phyloP scores from a whole-genome alignment of 495 filamentous ascomycete species.

The Parathielavia hyrcaniae region DNA sequence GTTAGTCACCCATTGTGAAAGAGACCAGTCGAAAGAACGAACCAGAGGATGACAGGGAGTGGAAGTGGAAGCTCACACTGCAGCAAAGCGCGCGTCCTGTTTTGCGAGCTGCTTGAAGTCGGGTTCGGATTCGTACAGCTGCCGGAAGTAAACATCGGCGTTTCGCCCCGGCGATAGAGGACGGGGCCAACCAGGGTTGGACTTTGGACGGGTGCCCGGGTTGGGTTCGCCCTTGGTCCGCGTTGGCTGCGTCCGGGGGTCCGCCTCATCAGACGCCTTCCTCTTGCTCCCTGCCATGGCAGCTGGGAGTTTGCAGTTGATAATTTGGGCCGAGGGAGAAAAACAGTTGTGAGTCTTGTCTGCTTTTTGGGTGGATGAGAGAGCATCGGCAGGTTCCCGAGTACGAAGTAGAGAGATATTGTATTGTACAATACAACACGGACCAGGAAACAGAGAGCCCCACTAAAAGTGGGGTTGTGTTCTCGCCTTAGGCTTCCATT shows the following conservation, averaged over 20 bases:
- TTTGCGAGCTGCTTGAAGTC: conserved; percentile 35
- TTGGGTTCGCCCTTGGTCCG: not conserved
- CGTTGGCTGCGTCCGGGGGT: not conserved
- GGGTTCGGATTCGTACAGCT: conserved; percentile 32
- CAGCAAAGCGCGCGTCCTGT: conserved; percentile 31
- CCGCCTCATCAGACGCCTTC: conserved; percentile 18
- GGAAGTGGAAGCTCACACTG: conserved; percentile 19
- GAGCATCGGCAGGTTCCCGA: no score
- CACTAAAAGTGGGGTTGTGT: no score
- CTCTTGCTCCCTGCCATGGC: conserved; percentile 25
- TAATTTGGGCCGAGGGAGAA: not conserved
- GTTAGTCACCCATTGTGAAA: not conserved
- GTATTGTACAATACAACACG: no score
- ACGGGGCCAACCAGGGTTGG: conserved; percentile 7
- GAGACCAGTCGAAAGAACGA: not conserved
- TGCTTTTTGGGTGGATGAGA: no score
- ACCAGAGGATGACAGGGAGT: not conserved
- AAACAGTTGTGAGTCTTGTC: not conserved
- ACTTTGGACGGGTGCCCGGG: not conserved
- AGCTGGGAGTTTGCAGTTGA: not conserved
- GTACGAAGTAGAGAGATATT: no score
- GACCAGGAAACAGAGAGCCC: no score
- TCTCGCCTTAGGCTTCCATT: no score
- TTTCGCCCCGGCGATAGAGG: not conserved
- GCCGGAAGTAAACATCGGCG: conserved; percentile 34